Evolutionary conservation across 148 eudicot genomes (phyloP).

Genomic region (Suaeda aralocaspica): DNA sequence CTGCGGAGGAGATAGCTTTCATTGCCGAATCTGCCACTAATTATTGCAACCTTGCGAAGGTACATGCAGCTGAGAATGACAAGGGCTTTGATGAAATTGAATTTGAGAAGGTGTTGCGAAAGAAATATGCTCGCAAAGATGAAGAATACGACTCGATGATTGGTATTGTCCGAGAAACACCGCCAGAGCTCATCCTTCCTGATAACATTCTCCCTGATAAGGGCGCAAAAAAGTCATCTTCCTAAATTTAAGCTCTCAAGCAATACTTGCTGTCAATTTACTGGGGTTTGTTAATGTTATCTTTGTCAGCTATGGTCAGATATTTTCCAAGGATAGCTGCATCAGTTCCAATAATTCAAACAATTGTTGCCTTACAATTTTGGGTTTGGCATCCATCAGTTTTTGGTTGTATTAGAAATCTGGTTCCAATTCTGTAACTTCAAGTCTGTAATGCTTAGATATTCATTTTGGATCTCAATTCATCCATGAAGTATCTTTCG

Average conservation of each 20-base stretch:
- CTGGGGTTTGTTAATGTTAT: constrained; percentile 23
- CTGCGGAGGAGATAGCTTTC: constrained; percentile 81
- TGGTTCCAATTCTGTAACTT: constrained; percentile 8
- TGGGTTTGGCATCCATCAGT: constrained; percentile 22
- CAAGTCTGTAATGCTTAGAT: constrained; percentile 22
- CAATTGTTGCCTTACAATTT: constrained; percentile 21
- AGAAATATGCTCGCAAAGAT: constrained; percentile 67
- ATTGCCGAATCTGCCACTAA: constrained; percentile 74
- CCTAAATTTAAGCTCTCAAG: constrained; percentile 19
- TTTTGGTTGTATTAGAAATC: constrained; percentile 15
- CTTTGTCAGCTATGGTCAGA: constrained; percentile 25
- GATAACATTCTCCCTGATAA: constrained; percentile 48
- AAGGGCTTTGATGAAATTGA: constrained; percentile 80
- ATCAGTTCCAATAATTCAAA: constrained; percentile 30
- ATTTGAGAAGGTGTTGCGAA: constrained; percentile 73
- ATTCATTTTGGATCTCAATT: constrained; percentile 19
- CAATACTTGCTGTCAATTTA: constrained; percentile 8
- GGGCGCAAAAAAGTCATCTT: constrained; percentile 42
- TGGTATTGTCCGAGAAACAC: constrained; percentile 64
- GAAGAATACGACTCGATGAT: constrained; percentile 79
- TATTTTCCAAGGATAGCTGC: constrained; percentile 23
- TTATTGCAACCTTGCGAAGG: constrained; percentile 65
- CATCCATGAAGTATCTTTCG: constrained; percentile 16
- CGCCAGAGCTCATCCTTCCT: constrained; percentile 61
- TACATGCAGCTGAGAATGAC: constrained; percentile 83